Conservation (phyloP, 345 rosid genomes). For the Eucalyptus erythrocorys region DNA sequence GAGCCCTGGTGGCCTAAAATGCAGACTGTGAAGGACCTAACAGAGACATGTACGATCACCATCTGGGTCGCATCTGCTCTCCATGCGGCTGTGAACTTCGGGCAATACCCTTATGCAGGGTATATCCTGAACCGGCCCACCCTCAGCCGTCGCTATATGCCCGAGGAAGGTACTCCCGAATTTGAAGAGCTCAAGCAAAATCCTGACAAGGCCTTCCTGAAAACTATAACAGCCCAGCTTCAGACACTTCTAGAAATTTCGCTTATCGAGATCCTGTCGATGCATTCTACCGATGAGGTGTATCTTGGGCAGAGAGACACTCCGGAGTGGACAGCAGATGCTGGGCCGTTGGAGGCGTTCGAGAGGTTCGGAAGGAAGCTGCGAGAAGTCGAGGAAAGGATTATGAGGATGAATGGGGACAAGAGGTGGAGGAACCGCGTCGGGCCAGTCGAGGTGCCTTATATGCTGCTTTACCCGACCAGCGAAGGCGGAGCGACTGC, state of each 20-base stretch:
- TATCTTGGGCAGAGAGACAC: slow-evolving; percentile 32
- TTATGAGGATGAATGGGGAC: not conserved
- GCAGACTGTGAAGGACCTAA: slow-evolving; percentile 14
- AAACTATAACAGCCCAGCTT: slow-evolving; percentile 16
- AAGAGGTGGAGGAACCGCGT: slow-evolving; percentile 3
- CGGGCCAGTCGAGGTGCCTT: slow-evolving; percentile 4
- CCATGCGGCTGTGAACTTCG: slow-evolving; percentile 34
- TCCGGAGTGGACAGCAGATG: slow-evolving; percentile 27
- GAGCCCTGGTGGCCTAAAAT: slow-evolving; percentile 37
- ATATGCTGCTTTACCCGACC: not conserved
- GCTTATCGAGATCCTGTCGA: slow-evolving; percentile 27
- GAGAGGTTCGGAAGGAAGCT: slow-evolving; percentile 18
- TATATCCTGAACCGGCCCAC: slow-evolving; percentile 33
- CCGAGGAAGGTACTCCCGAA: slow-evolving; percentile 11
- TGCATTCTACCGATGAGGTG: slow-evolving; percentile 31
- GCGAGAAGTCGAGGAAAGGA: slow-evolving; percentile 9
- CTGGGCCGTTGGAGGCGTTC: slow-evolving; percentile 11
- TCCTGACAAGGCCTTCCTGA: slow-evolving; percentile 21
- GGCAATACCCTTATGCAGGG: slow-evolving; percentile 33
- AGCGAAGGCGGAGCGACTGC: slow-evolving; percentile 5
- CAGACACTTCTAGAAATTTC: slow-evolving; percentile 28
- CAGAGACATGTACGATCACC: slow-evolving; percentile 22
- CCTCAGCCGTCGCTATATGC: slow-evolving; percentile 24
- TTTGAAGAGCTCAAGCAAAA: slow-evolving; percentile 14
- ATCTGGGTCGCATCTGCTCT: slow-evolving; percentile 36